Base-by-base conservation (phyloP, 2,329 filamentous ascomycete species). In the Microdochium trichocladiopsis region DNA sequence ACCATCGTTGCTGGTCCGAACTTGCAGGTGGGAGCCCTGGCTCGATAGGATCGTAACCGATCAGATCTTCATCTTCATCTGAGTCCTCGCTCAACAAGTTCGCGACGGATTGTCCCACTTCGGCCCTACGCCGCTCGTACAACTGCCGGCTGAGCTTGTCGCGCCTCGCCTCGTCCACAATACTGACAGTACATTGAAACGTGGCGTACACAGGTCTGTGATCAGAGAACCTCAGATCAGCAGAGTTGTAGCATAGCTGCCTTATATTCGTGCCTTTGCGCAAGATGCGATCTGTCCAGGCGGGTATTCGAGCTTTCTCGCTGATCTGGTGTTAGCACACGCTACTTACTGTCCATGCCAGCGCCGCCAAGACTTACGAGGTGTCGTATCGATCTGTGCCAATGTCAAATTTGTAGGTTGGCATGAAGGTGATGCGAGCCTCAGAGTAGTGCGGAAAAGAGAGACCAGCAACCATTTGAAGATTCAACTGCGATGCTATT, bases 341-440 rank as follows among this genome's bases (percentile, higher is more conserved):
- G 25, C 16, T 12, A 43, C 48, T 24, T 22, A 9, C 12, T n/a
- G 25, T 23, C 3, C n/a, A 25, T 47, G 31, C 14, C n/a, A n/a
- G 11, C 4, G 14, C 48, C 3, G 41, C 4, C 41, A 47, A 8
- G 33, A 73, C 84, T 72, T 75, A 89, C 80, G 93, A 96, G 10
- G 88, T 93, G 67, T 99, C 94, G 67, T 96, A 99, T 50, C 80
- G 80, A 66, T 97, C 91, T 3, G 83, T 88, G 25, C 90, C 91
- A 55, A 96, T 76, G 65, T 99, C 90, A 65, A 90, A 99, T 69
- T 95, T 96, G 74, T 99, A 99, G 0, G 94, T 99, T 0, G 94
- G 94, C 62, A 88, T 78, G 65, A 99, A 99, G 1, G 78, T 87
- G 58, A 97, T 95, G 51, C 82, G 82, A 4, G 88, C 87, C 70